Conservation (phyloP, 192 early-diverging fungal species). For the Dissophora globulifera region DNA sequence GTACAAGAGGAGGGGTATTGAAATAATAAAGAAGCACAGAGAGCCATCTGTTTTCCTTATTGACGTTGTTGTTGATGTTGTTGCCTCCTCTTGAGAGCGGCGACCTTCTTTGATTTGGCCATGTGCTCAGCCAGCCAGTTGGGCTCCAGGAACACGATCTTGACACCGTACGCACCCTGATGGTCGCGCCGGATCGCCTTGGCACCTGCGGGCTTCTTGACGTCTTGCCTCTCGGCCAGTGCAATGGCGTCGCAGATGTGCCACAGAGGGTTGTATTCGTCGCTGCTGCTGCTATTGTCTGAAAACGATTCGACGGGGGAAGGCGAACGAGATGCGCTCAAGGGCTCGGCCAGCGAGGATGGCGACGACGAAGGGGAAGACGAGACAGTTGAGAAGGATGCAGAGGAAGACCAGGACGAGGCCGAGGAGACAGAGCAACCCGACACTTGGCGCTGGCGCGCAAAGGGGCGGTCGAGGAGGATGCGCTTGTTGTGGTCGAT, state of each 20-base stretch:
- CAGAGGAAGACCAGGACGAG: constrained; percentile 38
- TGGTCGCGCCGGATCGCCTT: no score
- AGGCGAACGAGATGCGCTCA: constrained; percentile 10
- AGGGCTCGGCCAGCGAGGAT: constrained; percentile 2
- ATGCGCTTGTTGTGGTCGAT: constrained; percentile 6
- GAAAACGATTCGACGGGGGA: constrained; percentile 2
- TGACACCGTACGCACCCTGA: constrained; percentile 10
- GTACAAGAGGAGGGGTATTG: not conserved
- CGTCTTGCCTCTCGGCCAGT: constrained; percentile 8
- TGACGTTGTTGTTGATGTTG: not conserved
- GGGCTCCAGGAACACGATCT: constrained; percentile 37
- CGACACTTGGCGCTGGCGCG: constrained; percentile 42
- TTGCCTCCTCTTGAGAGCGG: constrained; percentile 29
- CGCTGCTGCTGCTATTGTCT: not conserved
- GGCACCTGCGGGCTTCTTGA: not conserved
- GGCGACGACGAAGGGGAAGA: constrained; percentile 4
- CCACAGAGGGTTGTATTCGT: constrained; percentile 32
- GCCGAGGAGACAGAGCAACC: constrained; percentile 35
- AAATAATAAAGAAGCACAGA: not conserved
- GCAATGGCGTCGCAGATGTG: constrained; percentile 39
- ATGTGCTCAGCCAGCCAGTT: constrained; percentile 45
- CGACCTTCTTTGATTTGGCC: constrained; percentile 35
- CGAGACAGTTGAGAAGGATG: constrained; percentile 27
- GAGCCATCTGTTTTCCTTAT: not conserved
- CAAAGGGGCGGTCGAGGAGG: not conserved